Evolutionary conservation across 129 eudicot genomes (phyloP), one percentile per base, ranked within the genome.

Genomic region (Helianthus tuberosus): DNA sequence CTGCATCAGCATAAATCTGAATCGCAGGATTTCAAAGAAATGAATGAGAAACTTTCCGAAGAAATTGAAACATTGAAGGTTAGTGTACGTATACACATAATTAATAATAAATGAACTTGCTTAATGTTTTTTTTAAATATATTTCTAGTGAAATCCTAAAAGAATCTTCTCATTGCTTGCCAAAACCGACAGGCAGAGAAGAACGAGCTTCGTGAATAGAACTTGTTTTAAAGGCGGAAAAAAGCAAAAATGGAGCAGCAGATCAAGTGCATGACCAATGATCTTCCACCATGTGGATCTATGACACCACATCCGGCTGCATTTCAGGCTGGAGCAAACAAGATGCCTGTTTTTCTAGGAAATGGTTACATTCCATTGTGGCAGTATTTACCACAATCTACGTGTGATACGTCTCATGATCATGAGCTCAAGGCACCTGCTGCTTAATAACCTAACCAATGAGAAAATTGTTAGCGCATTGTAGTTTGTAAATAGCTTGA

Each of bases 341-440:
- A 90, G 84, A 83, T 93, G 90, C 81, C 89, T 0, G 68, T 93
- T 65, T 78, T 79, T 62, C 95, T 27, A 38, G 27, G 68, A 5
- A 8, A 39, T 23, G 64, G 96, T 20, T 84, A 73, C 72, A 82
- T 77, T 55, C 98, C 96, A 11, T 88, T 93, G 98, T 93, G 91
- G 89, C 96, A 84, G 64, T 93, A 93, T 75, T 63, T 88, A 50
- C 91, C 96, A 6, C 89, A 81, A 41, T 66, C 89, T 72, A 53
- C 71, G 4, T 77, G 83, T 46, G 97, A 93, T 73, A 90, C 96
- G 23, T 82, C 98, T 68, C 92, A 75, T 46, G 98, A 93, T 88
- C 98, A 88, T 41, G 83, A 86, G 79, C 91, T 93, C 74, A 93
- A 96, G 86, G 96, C 96, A 51, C 96, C 96, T 60, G 98, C 98